phyloP scores from a whole-genome alignment of 108 stramenopile species.

The Conticribra guillardii region DNA sequence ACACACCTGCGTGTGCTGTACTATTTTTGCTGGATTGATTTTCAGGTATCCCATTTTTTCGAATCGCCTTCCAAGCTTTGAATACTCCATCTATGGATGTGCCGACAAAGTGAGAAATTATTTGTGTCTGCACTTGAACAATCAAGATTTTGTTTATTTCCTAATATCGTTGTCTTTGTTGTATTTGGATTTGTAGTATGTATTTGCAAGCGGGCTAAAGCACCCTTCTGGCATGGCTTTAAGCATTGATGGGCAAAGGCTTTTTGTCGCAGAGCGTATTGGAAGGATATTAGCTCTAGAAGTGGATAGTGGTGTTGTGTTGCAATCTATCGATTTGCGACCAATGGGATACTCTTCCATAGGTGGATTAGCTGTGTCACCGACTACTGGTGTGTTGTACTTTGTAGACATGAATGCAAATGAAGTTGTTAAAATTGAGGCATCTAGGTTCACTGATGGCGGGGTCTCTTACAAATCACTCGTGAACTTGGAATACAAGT shows the following conservation, averaged over 20 bases:
- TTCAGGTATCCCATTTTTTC: slow-evolving; percentile 39
- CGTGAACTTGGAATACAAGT: background rate
- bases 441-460: slow-evolving; percentile 10
- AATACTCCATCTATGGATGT: slow-evolving; percentile 58
- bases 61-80: slow-evolving; percentile 49
- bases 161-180: no score
- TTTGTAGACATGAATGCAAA: slow-evolving; percentile 51
- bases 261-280: slow-evolving; percentile 52
- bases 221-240: slow-evolving; percentile 51
- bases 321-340: slow-evolving; percentile 28
- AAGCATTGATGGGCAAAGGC: slow-evolving; percentile 29
- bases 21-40: background rate
- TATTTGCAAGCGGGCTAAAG: slow-evolving; percentile 26
- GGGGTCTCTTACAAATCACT: slow-evolving; percentile 26
- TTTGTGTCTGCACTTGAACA: no score
- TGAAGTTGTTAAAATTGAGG: slow-evolving; percentile 26
- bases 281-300: slow-evolving; percentile 45
- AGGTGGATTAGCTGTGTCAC: slow-evolving; percentile 44
- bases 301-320: slow-evolving; percentile 31
- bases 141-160: no score
- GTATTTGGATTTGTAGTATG: no score
- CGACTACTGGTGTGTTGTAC: slow-evolving; percentile 23
- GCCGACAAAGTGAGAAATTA: slow-evolving; percentile 25
- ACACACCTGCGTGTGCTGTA: no score
- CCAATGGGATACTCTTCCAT: slow-evolving; percentile 40